Percentiles rank a stretch among this genome's conserved stretches.
These are phyloP conservation scores for Naganishia randhawae DNA, from an alignment of 768 basidiomycete genomes.

Conservation along the genomic window DNA sequence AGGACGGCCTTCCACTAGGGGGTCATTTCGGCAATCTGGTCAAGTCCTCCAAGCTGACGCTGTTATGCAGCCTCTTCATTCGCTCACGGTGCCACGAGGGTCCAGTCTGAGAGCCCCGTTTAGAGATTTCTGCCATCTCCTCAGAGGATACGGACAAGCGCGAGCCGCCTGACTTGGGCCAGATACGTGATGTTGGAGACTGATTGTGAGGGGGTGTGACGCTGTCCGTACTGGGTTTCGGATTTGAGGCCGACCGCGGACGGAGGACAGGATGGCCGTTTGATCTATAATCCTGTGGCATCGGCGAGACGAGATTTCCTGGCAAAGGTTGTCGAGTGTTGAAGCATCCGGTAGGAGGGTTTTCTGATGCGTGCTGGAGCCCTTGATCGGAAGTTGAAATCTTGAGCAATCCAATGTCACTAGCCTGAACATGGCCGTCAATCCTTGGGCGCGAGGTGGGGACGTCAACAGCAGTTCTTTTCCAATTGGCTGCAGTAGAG, in stretches of 20 bases:
- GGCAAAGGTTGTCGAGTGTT: background rate
- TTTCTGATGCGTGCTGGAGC: background rate
- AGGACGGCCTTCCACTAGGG: background rate
- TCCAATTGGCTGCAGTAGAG: background rate
- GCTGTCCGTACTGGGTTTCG: background rate
- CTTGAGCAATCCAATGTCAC: background rate
- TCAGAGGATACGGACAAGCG: background rate
- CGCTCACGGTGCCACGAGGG: background rate
- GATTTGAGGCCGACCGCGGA: background rate
- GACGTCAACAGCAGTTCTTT: background rate
- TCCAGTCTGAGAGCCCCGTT: background rate
- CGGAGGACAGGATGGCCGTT: background rate
- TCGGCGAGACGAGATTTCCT: background rate
- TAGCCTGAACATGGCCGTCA: background rate
- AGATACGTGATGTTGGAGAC: background rate
- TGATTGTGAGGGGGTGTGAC: background rate
- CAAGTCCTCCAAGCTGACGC: background rate
- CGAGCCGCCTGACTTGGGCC: background rate
- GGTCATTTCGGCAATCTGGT: background rate
- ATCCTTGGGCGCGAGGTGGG: background rate
- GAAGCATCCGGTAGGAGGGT: background rate
- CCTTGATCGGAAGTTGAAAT: background rate
- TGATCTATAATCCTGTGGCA: background rate
- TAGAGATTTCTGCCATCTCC: too few species aligned
- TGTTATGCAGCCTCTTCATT: background rate